These are phyloP conservation scores for Waltergamsia citrina DNA, from an alignment of 2,329 filamentous ascomycete species.

Conservation along the genomic window DNA sequence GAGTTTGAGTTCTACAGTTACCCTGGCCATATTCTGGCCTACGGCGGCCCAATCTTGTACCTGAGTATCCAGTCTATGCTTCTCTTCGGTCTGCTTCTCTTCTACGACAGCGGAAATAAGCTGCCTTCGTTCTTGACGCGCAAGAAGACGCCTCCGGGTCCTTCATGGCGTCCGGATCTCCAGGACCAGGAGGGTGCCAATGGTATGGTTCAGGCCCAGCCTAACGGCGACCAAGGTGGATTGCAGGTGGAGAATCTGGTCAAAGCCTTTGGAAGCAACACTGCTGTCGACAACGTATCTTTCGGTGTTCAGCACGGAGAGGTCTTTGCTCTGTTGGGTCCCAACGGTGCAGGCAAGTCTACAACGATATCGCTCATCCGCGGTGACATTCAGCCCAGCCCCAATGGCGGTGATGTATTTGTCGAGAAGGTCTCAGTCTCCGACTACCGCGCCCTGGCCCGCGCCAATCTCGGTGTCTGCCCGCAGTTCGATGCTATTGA, in stretches of 20 bases:
- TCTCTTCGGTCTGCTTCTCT: conserved; percentile 61
- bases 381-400: conserved; percentile 58
- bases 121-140: conserved; percentile 3
- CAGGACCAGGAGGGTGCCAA: conserved; percentile 51
- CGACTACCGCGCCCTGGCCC: conserved; percentile 51
- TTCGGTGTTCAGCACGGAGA: conserved; percentile 60
- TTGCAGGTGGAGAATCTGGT: conserved; percentile 59
- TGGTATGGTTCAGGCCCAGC: conserved; percentile 53
- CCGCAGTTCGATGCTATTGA: conserved; percentile 69
- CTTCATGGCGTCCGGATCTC: too few relatives aligned
- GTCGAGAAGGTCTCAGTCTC: conserved; percentile 59
- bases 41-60: conserved; percentile 73
- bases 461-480: conserved; percentile 59
- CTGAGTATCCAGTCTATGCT: conserved; percentile 60
- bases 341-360: conserved; percentile 69
- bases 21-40: conserved; percentile 59
- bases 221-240: conserved; percentile 17
- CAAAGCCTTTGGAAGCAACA: conserved; percentile 55
- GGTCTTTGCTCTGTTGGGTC: conserved; percentile 66
- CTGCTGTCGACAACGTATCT: conserved; percentile 62
- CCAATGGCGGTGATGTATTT: conserved; percentile 48
- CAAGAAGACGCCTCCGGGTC: conserved; percentile 7
- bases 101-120: conserved; percentile 57
- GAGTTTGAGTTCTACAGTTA: conserved; percentile 50
- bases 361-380: conserved; percentile 64